Evolutionary conservation across 768 basidiomycete species (phyloP).

Genomic region (Polyporus arcularius): DNA sequence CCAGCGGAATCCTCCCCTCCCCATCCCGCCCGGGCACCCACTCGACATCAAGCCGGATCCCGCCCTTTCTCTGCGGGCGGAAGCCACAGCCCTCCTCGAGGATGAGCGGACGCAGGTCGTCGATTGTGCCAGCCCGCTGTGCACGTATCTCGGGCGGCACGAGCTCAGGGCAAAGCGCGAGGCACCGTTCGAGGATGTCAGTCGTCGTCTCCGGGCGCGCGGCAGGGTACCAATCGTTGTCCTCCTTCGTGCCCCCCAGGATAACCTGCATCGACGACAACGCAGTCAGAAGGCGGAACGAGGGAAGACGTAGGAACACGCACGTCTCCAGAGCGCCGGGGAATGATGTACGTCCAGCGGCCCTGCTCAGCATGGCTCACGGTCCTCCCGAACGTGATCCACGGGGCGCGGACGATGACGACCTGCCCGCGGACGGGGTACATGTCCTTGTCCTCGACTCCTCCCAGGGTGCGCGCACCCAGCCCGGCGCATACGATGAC

Average conservation of each 20-base stretch:
- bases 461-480: constrained; percentile 52
- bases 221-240: constrained; percentile 70
- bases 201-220: constrained; percentile 63
- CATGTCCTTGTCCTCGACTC: constrained; percentile 50
- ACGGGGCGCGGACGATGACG: constrained; percentile 46
- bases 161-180: constrained; percentile 35
- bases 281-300: background rate
- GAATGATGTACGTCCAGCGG: constrained; percentile 63
- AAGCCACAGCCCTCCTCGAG: constrained; percentile 57
- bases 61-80: constrained; percentile 68
- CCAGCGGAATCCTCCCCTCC: constrained; percentile 44
- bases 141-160: constrained; percentile 30
- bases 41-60: constrained; percentile 58
- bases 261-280: constrained; percentile 39
- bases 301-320: constrained; percentile 17
- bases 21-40: constrained; percentile 35
- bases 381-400: constrained; percentile 54
- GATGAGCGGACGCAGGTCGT: constrained; percentile 40
- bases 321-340: constrained; percentile 56
- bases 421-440: constrained; percentile 52
- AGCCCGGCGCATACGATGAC: constrained; percentile 74
- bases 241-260: constrained; percentile 59
- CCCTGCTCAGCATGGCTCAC: constrained; percentile 41
- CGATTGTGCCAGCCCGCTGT: constrained; percentile 33
- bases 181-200: constrained; percentile 53